These are phyloP conservation scores for Botrytis cinerea DNA, from an alignment of 2,329 filamentous ascomycete species.

Conservation along the genomic window DNA sequence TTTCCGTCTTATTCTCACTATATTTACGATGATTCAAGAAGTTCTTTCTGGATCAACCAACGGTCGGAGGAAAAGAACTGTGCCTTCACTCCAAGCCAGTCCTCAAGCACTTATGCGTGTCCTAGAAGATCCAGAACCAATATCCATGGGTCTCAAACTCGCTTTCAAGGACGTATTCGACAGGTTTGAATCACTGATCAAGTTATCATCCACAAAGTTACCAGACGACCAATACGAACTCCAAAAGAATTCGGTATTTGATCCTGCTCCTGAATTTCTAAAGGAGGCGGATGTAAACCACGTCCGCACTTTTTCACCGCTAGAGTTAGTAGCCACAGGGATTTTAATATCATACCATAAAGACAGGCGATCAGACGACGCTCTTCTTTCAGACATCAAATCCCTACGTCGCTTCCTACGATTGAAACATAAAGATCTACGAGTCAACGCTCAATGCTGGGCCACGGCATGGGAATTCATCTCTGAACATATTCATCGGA, in stretches of 20 bases:
- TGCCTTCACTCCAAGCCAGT: constrained; percentile 39
- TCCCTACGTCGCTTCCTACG: constrained; percentile 40
- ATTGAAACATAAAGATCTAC: constrained; percentile 41
- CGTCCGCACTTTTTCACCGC: constrained; percentile 42
- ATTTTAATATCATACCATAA: constrained; percentile 41
- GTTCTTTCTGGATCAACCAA: constrained; percentile 29
- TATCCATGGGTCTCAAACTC: constrained; percentile 38
- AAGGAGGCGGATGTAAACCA: constrained; percentile 34
- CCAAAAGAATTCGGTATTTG: constrained; percentile 37
- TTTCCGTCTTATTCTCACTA: constrained; percentile 42
- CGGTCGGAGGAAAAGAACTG: constrained; percentile 24
- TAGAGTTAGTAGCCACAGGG: constrained; percentile 42
- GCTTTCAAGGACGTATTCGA: constrained; percentile 41
- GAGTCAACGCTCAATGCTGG: constrained; percentile 43
- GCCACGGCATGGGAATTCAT: constrained; percentile 40
- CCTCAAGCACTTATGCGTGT: constrained; percentile 39
- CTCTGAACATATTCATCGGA: neutral
- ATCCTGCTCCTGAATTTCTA: constrained; percentile 38
- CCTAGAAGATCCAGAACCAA: constrained; percentile 38
- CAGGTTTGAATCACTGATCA: constrained; percentile 40
- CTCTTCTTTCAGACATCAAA: constrained; percentile 42
- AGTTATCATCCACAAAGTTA: constrained; percentile 36
- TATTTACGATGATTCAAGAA: constrained; percentile 43
- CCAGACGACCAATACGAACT: constrained; percentile 35
- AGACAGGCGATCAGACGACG: constrained; percentile 35